Evolutionary conservation across 257 asterid genomes (phyloP).

Genomic region (Solanum gracilifrons): DNA sequence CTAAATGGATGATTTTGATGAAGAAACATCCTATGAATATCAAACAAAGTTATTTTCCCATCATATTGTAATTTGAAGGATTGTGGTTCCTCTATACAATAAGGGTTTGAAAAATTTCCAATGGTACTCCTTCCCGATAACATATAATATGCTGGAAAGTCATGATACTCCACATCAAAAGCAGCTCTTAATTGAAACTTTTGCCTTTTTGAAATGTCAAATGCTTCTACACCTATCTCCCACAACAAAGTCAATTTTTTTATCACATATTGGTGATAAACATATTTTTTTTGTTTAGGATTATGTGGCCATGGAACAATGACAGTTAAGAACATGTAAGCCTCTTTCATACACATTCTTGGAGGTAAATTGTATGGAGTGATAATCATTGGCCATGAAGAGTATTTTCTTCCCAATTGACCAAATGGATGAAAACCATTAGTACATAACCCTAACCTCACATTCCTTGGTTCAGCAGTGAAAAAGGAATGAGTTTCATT

Average conservation of each 20-base stretch:
- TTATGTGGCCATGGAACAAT: background rate
- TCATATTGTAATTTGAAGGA: background rate
- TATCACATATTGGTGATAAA: too few relatives aligned
- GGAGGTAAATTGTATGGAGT: background rate
- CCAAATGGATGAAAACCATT: background rate
- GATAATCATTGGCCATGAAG: background rate
- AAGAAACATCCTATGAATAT: background rate
- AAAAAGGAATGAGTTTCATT: too few relatives aligned
- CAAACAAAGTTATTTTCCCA: background rate
- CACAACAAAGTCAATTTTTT: background rate
- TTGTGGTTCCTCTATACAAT: background rate
- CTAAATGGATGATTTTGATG: background rate
- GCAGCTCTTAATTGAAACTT: background rate
- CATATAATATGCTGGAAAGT: too few relatives aligned
- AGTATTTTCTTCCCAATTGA: background rate
- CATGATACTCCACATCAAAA: background rate
- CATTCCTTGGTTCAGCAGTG: background rate
- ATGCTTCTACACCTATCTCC: background rate
- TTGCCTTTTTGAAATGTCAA: background rate
- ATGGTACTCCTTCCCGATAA: background rate
- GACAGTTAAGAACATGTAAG: background rate
- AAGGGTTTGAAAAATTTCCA: background rate
- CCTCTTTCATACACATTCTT: too few relatives aligned
- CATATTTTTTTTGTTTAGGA: too few relatives aligned
- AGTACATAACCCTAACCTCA: background rate